These are phyloP conservation scores for Venturia effusa DNA, from an alignment of 2,329 filamentous ascomycete genomes.

Conservation along the genomic window DNA sequence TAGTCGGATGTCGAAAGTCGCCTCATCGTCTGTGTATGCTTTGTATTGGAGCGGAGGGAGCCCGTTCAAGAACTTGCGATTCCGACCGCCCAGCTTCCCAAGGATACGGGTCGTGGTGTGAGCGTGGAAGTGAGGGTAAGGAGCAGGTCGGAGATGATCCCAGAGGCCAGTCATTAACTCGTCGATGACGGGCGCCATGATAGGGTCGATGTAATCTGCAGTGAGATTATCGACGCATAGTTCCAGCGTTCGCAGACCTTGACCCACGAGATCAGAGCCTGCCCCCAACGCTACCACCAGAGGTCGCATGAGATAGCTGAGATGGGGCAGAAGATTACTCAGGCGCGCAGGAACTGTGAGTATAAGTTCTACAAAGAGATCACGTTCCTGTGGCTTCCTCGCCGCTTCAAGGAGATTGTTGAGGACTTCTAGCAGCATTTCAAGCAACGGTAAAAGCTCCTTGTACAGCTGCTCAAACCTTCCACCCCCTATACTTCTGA, in stretches of 20 bases:
- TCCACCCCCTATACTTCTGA: slow-evolving; percentile 91
- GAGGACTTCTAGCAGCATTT: slow-evolving; percentile 95
- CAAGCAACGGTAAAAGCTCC: slow-evolving; percentile 86
- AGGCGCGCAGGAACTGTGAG: slow-evolving; percentile 89
- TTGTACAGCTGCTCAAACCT: slow-evolving; percentile 98
- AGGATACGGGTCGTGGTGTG: slow-evolving; percentile 97
- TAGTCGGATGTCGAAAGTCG: slow-evolving; percentile 79
- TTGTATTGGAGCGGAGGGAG: slow-evolving; percentile 76
- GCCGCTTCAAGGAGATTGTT: slow-evolving; percentile 90
- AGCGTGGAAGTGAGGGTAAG: slow-evolving; percentile 94
- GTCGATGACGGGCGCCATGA: slow-evolving; percentile 98
- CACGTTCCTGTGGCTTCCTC: slow-evolving; percentile 78
- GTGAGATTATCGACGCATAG: slow-evolving; percentile 97
- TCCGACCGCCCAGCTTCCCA: slow-evolving; percentile 89
- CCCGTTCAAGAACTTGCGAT: slow-evolving; percentile 88
- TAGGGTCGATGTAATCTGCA: slow-evolving; percentile 93
- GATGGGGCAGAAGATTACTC: slow-evolving; percentile 86
- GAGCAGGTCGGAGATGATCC: slow-evolving; percentile 85
- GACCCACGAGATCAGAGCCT: slow-evolving; percentile 86
- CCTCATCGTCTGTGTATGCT: slow-evolving; percentile 73
- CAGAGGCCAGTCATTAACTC: slow-evolving; percentile 97
- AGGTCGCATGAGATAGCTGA: slow-evolving; percentile 94
- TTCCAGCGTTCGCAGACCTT: slow-evolving; percentile 85
- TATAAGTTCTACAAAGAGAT: slow-evolving; percentile 94
- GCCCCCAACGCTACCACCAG: slow-evolving; percentile 90